Evolutionary conservation across 306 rosid genomes (phyloP).

Genomic region (Chamaecrista fasciculata): DNA sequence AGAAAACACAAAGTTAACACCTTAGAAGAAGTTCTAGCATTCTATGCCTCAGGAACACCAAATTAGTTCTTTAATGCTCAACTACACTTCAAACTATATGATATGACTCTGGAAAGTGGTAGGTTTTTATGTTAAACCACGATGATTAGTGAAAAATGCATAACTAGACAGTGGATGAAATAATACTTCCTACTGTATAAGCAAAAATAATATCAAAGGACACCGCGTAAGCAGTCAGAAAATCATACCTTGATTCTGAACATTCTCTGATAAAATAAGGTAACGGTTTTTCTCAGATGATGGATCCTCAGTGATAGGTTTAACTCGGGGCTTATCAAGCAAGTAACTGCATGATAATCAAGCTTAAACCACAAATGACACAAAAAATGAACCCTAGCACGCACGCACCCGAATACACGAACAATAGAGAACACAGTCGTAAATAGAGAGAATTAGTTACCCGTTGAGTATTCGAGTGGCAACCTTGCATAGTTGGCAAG

Average conservation of each 20-base stretch:
- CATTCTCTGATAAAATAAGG: conserved; percentile 64
- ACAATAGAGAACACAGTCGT: background rate
- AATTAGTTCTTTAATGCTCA: background rate
- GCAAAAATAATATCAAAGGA: background rate
- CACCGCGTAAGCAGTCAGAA: background rate
- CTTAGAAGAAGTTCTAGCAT: background rate
- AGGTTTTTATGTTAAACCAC: background rate
- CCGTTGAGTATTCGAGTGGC: conserved; percentile 78
- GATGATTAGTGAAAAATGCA: background rate
- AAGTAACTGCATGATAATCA: conserved; percentile 50
- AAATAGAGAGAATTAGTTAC: conserved; percentile 32
- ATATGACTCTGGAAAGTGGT: background rate
- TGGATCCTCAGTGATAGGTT: conserved; percentile 83
- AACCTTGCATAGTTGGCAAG: conserved; percentile 74
- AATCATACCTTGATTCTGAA: conserved; percentile 60
- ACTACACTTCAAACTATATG: background rate
- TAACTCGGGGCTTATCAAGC: conserved; percentile 81
- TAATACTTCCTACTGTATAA: background rate
- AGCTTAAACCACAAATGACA: background rate
- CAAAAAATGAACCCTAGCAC: background rate
- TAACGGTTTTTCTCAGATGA: conserved; percentile 61
- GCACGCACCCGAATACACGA: background rate
- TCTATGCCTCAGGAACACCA: background rate
- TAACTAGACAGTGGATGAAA: background rate
- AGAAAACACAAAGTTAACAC: background rate